phyloP scores from a whole-genome alignment of 108 stramenopile species.

The Nitzschia sp. region DNA sequence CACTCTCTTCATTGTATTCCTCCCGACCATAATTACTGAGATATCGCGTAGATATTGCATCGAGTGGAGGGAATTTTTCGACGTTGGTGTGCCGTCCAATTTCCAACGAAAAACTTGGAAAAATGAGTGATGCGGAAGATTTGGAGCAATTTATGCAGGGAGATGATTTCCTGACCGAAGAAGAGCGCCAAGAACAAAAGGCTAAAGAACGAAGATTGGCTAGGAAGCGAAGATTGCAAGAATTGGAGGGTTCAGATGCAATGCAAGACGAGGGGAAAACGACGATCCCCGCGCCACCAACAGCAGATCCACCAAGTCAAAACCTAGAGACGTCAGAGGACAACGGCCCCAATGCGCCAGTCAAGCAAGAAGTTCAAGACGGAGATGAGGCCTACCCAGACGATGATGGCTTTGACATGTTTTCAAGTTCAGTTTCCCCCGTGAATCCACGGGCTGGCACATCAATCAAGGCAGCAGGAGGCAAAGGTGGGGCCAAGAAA shows the following conservation, averaged over 20 bases:
- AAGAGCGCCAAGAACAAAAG: conserved; percentile 48
- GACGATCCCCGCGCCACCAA: not conserved
- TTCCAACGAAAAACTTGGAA: not conserved
- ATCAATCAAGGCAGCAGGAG: not conserved
- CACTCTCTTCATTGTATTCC: too few species aligned
- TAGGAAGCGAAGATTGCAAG: conserved; percentile 27
- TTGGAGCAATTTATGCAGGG: conserved; percentile 20
- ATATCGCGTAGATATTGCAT: too few species aligned
- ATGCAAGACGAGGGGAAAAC: not conserved
- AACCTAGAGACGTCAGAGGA: not conserved
- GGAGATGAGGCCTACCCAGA: not conserved
- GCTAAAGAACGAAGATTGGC: conserved; percentile 27
- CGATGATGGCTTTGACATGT: conserved; percentile 50
- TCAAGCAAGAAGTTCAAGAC: conserved; percentile 9
- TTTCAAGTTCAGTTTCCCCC: conserved; percentile 37
- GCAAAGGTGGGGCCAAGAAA: conserved; percentile 6
- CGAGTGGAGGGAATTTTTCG: too few species aligned
- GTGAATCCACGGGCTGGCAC: not conserved
- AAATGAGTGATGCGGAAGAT: conserved; percentile 19
- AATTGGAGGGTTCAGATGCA: not conserved
- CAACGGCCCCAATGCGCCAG: not conserved
- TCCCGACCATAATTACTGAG: too few species aligned
- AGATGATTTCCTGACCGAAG: conserved; percentile 39
- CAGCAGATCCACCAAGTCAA: not conserved
- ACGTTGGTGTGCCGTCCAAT: too few species aligned